Conservation (phyloP, 2,329 filamentous ascomycete genomes). For the Xylaria sp. region DNA sequence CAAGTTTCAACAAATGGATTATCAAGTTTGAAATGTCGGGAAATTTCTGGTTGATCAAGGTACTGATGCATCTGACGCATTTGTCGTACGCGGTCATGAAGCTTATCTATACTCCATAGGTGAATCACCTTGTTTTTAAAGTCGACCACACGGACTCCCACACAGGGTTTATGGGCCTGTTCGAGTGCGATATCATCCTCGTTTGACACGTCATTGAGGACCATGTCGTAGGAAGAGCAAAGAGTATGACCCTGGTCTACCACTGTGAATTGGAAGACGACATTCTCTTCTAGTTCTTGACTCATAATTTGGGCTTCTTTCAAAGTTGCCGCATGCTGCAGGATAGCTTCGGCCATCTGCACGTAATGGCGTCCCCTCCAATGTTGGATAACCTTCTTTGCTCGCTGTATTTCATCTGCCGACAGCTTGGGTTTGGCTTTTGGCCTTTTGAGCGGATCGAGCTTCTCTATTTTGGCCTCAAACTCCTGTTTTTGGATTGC, state of each 20-base stretch:
- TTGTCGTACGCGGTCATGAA: constrained; percentile 81
- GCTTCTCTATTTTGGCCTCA: constrained; percentile 80
- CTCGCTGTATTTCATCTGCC: constrained; percentile 73
- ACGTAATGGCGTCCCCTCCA: constrained; percentile 90
- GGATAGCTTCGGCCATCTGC: constrained; percentile 87
- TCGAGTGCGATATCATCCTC: constrained; percentile 86
- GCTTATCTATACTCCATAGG: constrained; percentile 92
- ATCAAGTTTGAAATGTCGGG: constrained; percentile 88
- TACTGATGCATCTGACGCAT: constrained; percentile 99
- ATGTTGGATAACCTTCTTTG: constrained; percentile 68
- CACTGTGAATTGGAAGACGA: constrained; percentile 93
- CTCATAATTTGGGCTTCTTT: constrained; percentile 99
- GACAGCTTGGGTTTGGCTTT: constrained; percentile 69
- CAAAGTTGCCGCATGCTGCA: constrained; percentile 84
- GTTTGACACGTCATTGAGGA: constrained; percentile 84
- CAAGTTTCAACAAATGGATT: constrained; percentile 92
- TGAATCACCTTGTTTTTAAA: constrained; percentile 86
- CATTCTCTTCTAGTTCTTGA: constrained; percentile 89
- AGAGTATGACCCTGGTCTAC: constrained; percentile 87
- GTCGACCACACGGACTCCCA: constrained; percentile 88
- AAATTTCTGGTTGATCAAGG: constrained; percentile 91
- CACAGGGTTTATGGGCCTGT: constrained; percentile 82
- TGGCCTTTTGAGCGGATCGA: constrained; percentile 67
- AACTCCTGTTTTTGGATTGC: constrained; percentile 83
- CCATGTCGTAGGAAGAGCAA: constrained; percentile 95